Evolutionary conservation across 352 stramenopile species (phyloP).

Genomic region (Pythium vanterpoolii): DNA sequence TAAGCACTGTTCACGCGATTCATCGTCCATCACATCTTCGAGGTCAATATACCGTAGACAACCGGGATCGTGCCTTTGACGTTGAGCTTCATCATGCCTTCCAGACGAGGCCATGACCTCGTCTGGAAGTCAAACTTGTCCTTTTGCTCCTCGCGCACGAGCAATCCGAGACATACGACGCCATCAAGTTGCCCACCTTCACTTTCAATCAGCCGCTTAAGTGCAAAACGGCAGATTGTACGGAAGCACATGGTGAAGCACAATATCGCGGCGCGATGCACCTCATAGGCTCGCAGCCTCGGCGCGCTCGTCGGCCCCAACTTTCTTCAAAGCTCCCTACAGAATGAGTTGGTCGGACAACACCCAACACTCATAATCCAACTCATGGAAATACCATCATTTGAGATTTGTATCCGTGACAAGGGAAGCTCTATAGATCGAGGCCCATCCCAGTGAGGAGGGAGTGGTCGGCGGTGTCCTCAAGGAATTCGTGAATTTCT

Average conservation of each 20-base stretch:
- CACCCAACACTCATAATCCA: too few species aligned
- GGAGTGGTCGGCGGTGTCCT: slow-evolving; percentile 27
- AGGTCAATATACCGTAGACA: slow-evolving; percentile 24
- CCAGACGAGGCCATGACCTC: slow-evolving; percentile 14
- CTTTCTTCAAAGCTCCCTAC: too few species aligned
- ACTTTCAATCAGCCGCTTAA: slow-evolving; percentile 15
- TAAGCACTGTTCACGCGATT: background rate
- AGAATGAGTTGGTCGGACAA: too few species aligned
- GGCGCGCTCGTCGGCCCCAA: too few species aligned
- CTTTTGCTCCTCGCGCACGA: slow-evolving; percentile 17
- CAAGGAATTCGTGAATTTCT: slow-evolving; percentile 48
- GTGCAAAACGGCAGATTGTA: slow-evolving; percentile 23
- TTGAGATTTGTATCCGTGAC: too few species aligned
- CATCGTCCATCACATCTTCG: too few species aligned
- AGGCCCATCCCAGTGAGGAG: slow-evolving; percentile 25
- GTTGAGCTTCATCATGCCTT: slow-evolving; percentile 30
- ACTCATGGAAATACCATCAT: too few species aligned
- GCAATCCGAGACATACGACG: slow-evolving; percentile 20
- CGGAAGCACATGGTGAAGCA: slow-evolving; percentile 13
- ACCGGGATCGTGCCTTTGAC: slow-evolving; percentile 20
- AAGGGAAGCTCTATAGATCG: slow-evolving; percentile 2
- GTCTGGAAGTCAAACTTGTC: slow-evolving; percentile 23
- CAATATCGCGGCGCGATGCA: slow-evolving; percentile 17
- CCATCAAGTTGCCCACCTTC: slow-evolving; percentile 12
- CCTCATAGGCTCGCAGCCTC: too few species aligned